Conservation (phyloP, 1,284 basidiomycete genomes). For the Cutaneotrichosporon cutaneum region DNA sequence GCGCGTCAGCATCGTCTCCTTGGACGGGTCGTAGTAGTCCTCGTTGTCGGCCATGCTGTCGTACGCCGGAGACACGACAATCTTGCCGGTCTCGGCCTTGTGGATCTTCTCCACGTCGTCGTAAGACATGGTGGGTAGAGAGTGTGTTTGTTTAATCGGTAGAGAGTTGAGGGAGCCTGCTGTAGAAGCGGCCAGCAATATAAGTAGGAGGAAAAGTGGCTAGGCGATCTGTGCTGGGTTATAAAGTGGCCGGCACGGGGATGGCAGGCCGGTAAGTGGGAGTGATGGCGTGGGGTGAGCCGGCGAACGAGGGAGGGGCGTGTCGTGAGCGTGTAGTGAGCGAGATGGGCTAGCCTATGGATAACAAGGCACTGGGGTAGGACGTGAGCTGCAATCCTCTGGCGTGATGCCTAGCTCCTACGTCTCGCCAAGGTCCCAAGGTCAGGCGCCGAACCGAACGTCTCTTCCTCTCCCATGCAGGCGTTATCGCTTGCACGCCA, state of each 20-base stretch:
- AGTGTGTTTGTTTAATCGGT: neutral
- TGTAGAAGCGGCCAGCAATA: neutral
- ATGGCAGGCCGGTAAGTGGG: neutral
- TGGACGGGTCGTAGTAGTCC: constrained; percentile 50
- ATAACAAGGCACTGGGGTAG: constrained; percentile 1
- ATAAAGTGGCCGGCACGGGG: neutral
- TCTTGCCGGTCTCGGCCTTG: constrained; percentile 17
- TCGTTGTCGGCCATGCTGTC: constrained; percentile 1
- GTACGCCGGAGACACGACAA: constrained; percentile 12
- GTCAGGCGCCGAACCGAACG: neutral
- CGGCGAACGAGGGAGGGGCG: too few relatives aligned
- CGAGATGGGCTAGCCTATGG: neutral
- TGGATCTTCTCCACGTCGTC: constrained; percentile 15
- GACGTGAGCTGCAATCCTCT: neutral
- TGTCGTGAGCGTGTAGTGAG: constrained; percentile 3
- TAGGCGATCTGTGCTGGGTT: neutral
- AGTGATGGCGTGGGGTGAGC: neutral
- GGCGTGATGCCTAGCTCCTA: neutral
- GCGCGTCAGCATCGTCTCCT: constrained; percentile 50
- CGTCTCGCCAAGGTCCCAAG: neutral
- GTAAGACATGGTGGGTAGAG: constrained; percentile 13
- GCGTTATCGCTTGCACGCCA: neutral
- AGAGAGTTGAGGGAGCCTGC: neutral
- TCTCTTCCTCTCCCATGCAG: neutral
- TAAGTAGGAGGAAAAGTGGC: neutral